Base-by-base conservation (phyloP, 2,329 filamentous ascomycete genomes). In the Fusarium xylarioides region DNA sequence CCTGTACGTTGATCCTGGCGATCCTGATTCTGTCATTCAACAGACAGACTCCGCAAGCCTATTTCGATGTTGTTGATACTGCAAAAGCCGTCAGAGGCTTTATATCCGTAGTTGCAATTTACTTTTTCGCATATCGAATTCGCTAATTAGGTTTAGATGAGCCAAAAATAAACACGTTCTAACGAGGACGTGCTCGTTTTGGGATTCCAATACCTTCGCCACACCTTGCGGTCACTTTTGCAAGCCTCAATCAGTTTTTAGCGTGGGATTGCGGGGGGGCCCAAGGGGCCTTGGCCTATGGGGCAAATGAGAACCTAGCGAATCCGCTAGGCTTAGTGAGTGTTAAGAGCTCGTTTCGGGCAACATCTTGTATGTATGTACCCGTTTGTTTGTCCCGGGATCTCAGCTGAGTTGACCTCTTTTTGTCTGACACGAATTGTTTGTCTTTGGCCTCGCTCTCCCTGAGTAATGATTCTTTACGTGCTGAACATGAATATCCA, bases 81-180 rank as follows among this genome's bases (percentile, higher is more conserved):
- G 32, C 53, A 23, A 21, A 44, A 23, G 23, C 19, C 23, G 23
- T 18, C 19, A 40, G n/a, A 28, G 19, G 12, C 30, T 28, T 28
- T 54, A 21, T 34, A 35, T 23, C 37, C 26, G 21, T 7, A 34
- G 16, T 18, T 21, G 23, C 15, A 15, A 30, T 16, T 23, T 52
- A 19, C 4, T 26, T 42, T n/a, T 63, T 68, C 23, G n/a, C 44
- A 56, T 52, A 53, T 49, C 47, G 42, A 49, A 10, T 30, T 70
- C 21, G 21, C 34, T 57, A 38, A 43, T 23, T 56, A 58, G 64
- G 46, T 49, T 60, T 30, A 40, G 34, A 50, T 38, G 44, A 43
- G 40, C 66, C 70, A 74, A 74, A 74, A 73, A 73, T 74, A 73
- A 64, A 67, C 70, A 60, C 26, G 23, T 26, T 18, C 19, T 28